These are phyloP conservation scores for Aureobasidium sp. DNA, from an alignment of 2,329 filamentous ascomycete species.

Conservation along the genomic window DNA sequence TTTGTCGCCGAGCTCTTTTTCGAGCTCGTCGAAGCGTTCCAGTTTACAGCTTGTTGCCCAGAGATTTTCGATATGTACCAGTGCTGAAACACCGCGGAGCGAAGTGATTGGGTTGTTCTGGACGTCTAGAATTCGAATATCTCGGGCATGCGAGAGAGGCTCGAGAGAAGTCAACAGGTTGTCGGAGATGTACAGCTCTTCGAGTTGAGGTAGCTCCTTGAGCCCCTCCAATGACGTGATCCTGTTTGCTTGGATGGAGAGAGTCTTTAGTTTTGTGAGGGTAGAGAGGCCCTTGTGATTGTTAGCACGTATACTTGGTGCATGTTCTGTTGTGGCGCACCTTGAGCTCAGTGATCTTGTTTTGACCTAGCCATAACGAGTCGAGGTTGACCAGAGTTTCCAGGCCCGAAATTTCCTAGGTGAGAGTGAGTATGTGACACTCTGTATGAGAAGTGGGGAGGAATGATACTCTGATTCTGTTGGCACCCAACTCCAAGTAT, in stretches of 20 bases:
- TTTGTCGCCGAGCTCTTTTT: constrained; percentile 72
- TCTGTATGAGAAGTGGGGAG: background rate
- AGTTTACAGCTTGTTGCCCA: constrained; percentile 92
- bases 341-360: constrained; percentile 82
- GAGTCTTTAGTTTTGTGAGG: constrained; percentile 72
- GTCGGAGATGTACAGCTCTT: constrained; percentile 94
- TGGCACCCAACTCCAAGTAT: constrained; percentile 86
- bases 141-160: constrained; percentile 50
- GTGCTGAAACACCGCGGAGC: constrained; percentile 61
- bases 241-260: constrained; percentile 93
- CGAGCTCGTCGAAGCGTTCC: constrained; percentile 72
- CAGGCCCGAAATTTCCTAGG: constrained; percentile 70
- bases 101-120: constrained; percentile 78
- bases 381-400: constrained; percentile 71
- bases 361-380: constrained; percentile 91
- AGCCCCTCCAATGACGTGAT: constrained; percentile 73
- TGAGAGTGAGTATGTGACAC: background rate
- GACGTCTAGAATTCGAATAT: constrained; percentile 76
- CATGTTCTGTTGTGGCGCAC: background rate
- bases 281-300: constrained; percentile 53
- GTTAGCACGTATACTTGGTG: background rate
- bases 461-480: constrained; percentile 59
- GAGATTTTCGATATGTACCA: constrained; percentile 74
- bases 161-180: constrained; percentile 75
- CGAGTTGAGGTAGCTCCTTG: constrained; percentile 63